A percentile compares a stretch with the other conserved stretches of the same genome.
Evolutionary conservation across 2,329 filamentous ascomycete species (phyloP).

Genomic region (Curvularia verruculosa): DNA sequence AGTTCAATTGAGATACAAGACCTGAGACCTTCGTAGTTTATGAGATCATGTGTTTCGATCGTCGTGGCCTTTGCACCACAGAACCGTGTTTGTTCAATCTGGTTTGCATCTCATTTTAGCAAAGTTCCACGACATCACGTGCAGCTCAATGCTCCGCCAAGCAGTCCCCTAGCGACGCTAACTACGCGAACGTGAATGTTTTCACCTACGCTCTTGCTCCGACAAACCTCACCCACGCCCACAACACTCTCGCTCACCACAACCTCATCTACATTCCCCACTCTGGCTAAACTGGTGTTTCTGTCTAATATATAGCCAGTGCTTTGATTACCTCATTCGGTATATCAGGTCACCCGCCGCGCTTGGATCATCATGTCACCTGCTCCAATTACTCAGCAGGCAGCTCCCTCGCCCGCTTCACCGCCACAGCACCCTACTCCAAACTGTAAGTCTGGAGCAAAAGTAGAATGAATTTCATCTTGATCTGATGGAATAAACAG

Average conservation of each 20-base stretch:
- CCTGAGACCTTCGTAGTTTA: neutral
- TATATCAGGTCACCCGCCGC: slow-evolving; percentile 36
- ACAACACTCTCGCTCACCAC: slow-evolving; percentile 22
- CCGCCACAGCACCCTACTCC: slow-evolving; percentile 24
- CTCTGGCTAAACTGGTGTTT: slow-evolving; percentile 3
- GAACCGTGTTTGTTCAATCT: slow-evolving; percentile 17
- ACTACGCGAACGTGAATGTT: slow-evolving; percentile 50
- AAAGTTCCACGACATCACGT: slow-evolving; percentile 31
- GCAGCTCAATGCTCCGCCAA: slow-evolving; percentile 39
- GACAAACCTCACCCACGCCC: slow-evolving; percentile 33
- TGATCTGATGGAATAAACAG: slow-evolving; percentile 12
- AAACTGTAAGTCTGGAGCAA: slow-evolving; percentile 17
- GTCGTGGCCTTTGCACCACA: slow-evolving; percentile 5
- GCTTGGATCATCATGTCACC: slow-evolving; percentile 42
- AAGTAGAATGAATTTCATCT: neutral
- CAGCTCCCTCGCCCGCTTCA: slow-evolving; percentile 30
- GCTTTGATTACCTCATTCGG: slow-evolving; percentile 20
- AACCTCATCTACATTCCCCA: slow-evolving; percentile 39
- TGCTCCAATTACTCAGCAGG: slow-evolving; percentile 36
- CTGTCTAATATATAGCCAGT: slow-evolving; percentile 2
- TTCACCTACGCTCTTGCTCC: slow-evolving; percentile 42
- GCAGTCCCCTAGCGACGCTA: slow-evolving; percentile 34
- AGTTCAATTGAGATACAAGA: too few species aligned
- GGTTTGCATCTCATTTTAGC: slow-evolving; percentile 11
- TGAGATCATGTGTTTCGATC: neutral